Evolutionary conservation across 2,329 filamentous ascomycete species (phyloP), one percentile per base, ranked within the genome.

Genomic region (Myotisia sp.): DNA sequence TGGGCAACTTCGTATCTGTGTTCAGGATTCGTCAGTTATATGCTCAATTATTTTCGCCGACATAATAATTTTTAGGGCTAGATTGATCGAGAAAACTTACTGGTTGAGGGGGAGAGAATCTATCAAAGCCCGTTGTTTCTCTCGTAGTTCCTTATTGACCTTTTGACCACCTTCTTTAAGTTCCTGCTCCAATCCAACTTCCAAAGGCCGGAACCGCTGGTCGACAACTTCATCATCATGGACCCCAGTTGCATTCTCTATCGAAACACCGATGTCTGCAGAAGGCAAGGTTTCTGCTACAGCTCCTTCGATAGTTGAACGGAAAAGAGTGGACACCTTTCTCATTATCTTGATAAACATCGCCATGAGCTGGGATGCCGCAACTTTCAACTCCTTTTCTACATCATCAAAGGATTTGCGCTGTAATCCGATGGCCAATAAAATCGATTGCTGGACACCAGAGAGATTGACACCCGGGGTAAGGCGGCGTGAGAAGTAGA

Each of bases 311-410:
- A 94, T 68, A 1, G 95, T 59, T 3, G 68, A 63, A 20, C 76
- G 72, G 59, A 98, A 90, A 52, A 86, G 73, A 2, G 71, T 67
- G 2, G 80, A 80, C 24, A 93, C 70, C 63, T 95, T 95, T 44
- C 85, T 75, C 39, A 94, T 70, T 40, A 93, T 79, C 66, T 98
- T 98, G 55, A 93, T 83, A 58, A 98, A 95, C 79, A 95, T 92
- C 40, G 87, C 86, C 42, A 98, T 67, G 3, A 94, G 64, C 60
- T 95, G 90, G 28, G 76, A 78, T 2, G 74, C 70, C 1, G 73
- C 74, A 4, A 94, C 61, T 5, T 68, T 70, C 3, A 93, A 60
- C 50, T 98, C 90, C 42, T 77, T 74, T 41, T 86, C 79, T 6
- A 94, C 62, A 8, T 72, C 70, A 9, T 90, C 82, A 18, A 98